Conservation (phyloP, 441 rosid genomes). For the Erysimum cheiri region DNA sequence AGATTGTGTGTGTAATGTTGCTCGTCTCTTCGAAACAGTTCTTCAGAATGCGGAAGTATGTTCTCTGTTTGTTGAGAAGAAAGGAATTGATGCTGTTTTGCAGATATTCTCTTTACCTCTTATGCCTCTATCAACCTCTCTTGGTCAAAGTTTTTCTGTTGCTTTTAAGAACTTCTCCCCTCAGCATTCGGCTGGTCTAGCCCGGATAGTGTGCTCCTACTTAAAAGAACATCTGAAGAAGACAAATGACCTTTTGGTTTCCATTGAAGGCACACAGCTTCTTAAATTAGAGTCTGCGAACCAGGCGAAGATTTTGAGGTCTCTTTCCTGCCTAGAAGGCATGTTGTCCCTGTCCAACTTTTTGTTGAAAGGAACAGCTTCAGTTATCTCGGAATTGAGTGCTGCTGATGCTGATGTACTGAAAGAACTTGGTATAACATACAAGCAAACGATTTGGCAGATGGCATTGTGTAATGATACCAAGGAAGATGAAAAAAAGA, state of each 20-base stretch:
- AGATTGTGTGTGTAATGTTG: constrained; percentile 80
- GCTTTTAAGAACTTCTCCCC: constrained; percentile 96
- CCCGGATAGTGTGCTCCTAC: constrained; percentile 80
- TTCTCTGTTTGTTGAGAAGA: constrained; percentile 91
- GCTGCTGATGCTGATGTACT: constrained; percentile 91
- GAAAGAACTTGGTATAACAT: constrained; percentile 82
- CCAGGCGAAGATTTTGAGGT: constrained; percentile 67
- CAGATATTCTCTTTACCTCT: constrained; percentile 78
- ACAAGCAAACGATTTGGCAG: constrained; percentile 88
- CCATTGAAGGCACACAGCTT: constrained; percentile 73
- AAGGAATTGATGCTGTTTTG: constrained; percentile 88
- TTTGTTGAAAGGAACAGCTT: constrained; percentile 79
- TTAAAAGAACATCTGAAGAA: constrained; percentile 76
- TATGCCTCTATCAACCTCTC: constrained; percentile 80
- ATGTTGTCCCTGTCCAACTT: constrained; percentile 77
- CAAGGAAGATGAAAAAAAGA: constrained; percentile 72
- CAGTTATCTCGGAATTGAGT: constrained; percentile 85
- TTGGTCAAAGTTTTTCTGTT: constrained; percentile 80
- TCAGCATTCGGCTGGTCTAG: constrained; percentile 87
- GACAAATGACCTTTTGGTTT: constrained; percentile 61
- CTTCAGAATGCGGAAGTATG: constrained; percentile 99
- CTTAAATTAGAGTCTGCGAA: constrained; percentile 57
- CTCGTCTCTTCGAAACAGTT: constrained; percentile 92
- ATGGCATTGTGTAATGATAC: constrained; percentile 75
- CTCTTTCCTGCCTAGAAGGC: constrained; percentile 84